These are phyloP conservation scores for Hypoxylon crocopeplum DNA, from an alignment of 495 filamentous ascomycete species.

Conservation along the genomic window DNA sequence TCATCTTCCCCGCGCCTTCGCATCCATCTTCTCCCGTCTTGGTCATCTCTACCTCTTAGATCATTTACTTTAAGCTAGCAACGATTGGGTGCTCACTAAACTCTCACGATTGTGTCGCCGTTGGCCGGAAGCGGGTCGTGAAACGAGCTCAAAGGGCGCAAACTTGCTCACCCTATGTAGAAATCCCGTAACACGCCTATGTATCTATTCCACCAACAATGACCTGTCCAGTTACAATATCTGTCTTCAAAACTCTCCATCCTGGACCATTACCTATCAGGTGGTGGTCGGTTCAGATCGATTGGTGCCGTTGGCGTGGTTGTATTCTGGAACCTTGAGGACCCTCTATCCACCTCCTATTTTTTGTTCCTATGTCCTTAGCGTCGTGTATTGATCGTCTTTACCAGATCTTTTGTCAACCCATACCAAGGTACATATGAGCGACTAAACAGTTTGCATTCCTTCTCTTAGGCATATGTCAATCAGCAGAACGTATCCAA, in stretches of 20 bases:
- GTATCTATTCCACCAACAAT: background rate
- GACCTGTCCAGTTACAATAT: too few relatives aligned
- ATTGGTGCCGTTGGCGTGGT: background rate
- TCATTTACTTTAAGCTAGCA: background rate
- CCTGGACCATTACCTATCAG: too few relatives aligned
- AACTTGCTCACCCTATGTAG: conserved; percentile 34
- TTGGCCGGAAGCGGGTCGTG: conserved; percentile 25
- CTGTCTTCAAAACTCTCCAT: too few relatives aligned
- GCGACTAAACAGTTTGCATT: too few relatives aligned
- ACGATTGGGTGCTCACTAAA: background rate
- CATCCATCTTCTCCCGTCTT: background rate
- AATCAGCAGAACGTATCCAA: too few relatives aligned
- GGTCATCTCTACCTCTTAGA: too few relatives aligned
- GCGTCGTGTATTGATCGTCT: too few relatives aligned
- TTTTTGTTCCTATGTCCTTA: too few relatives aligned
- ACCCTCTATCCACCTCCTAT: background rate
- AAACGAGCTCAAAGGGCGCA: conserved; percentile 38
- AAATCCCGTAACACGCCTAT: background rate
- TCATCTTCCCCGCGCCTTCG: conserved; percentile 17
- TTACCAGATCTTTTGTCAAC: too few relatives aligned
- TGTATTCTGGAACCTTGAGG: conserved; percentile 27
- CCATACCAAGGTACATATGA: too few relatives aligned
- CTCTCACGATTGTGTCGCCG: conserved; percentile 1
- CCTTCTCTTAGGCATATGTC: too few relatives aligned
- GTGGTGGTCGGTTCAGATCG: too few relatives aligned